Conservation (phyloP, 1,284 basidiomycete species). For the Inonotus hispidus region DNA sequence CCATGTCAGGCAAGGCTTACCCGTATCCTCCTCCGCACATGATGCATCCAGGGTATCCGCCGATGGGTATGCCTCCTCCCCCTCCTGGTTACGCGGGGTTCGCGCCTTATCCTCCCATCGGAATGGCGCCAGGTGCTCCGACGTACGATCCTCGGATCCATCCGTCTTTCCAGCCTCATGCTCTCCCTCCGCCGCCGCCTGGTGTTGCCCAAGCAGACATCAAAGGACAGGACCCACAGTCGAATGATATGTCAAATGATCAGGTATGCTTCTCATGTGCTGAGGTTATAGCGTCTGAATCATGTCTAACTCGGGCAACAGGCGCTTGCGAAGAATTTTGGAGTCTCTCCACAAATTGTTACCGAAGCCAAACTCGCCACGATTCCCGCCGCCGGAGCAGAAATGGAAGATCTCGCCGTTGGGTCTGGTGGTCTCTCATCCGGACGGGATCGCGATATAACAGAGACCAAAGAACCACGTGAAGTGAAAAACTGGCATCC, state of each 20-base stretch:
- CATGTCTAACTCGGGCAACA: slow-evolving; percentile 24
- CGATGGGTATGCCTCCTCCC: slow-evolving; percentile 37
- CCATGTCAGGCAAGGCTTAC: slow-evolving; percentile 19
- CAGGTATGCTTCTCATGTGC: slow-evolving; percentile 34
- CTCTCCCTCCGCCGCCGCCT: slow-evolving; percentile 25
- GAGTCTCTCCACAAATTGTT: slow-evolving; percentile 65
- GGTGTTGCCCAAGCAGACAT: slow-evolving; percentile 35
- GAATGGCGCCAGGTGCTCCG: slow-evolving; percentile 35
- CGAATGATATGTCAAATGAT: slow-evolving; percentile 69
- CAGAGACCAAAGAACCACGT: slow-evolving; percentile 52
- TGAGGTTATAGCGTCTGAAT: neutral
- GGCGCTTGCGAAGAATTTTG: slow-evolving; percentile 73
- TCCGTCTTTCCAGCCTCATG: slow-evolving; percentile 45
- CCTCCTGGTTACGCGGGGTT: slow-evolving; percentile 21
- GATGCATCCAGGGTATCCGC: slow-evolving; percentile 40
- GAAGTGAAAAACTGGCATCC: slow-evolving; percentile 56
- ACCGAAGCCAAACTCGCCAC: slow-evolving; percentile 51
- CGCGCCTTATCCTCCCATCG: slow-evolving; percentile 34
- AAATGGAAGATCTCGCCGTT: slow-evolving; percentile 69
- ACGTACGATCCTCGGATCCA: slow-evolving; percentile 49
- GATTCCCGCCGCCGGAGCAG: slow-evolving; percentile 38
- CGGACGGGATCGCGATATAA: slow-evolving; percentile 57
- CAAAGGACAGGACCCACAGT: slow-evolving; percentile 69
- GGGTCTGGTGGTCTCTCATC: slow-evolving; percentile 63
- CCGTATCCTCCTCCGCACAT: slow-evolving; percentile 32